Evolutionary conservation across 2,329 filamentous ascomycete species (phyloP).

Genomic region (Paracoccidioides brasiliensis): DNA sequence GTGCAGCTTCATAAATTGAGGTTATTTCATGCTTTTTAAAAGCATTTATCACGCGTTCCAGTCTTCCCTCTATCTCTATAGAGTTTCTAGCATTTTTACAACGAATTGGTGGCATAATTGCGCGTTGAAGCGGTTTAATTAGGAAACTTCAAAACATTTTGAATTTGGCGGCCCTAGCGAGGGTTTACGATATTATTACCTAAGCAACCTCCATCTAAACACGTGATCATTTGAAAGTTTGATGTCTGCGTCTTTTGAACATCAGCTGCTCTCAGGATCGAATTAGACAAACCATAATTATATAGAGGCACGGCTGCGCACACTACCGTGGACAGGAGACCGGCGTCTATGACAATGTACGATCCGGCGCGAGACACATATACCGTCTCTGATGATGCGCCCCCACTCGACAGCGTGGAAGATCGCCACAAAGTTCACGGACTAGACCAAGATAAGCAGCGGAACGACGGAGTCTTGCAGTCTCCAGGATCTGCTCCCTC

Average conservation of each 20-base stretch:
- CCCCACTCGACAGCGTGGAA: slow-evolving; percentile 13
- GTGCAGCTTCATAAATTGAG: too few relatives aligned
- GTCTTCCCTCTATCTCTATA: too few relatives aligned
- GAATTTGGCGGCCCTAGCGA: too few relatives aligned
- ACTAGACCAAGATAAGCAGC: slow-evolving; percentile 4
- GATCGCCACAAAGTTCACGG: slow-evolving; percentile 8
- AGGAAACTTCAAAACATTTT: too few relatives aligned
- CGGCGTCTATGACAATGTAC: slow-evolving; percentile 16
- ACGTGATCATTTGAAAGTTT: neutral
- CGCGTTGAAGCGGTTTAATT: too few relatives aligned
- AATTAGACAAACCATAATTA: neutral
- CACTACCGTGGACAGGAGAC: slow-evolving; percentile 4
- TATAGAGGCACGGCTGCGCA: neutral
- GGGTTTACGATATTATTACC: neutral
- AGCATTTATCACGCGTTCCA: too few relatives aligned
- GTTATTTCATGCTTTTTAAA: too few relatives aligned
- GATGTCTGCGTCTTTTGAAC: neutral
- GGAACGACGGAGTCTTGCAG: neutral
- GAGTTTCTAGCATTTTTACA: too few relatives aligned
- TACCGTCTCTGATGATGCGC: slow-evolving; percentile 15
- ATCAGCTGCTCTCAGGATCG: neutral
- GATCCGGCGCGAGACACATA: slow-evolving; percentile 24
- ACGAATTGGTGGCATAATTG: too few relatives aligned
- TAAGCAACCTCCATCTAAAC: neutral
- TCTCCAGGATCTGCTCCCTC: neutral